Evolutionary conservation across 1,284 basidiomycete species (phyloP).

Genomic region (Naganishia sp.): DNA sequence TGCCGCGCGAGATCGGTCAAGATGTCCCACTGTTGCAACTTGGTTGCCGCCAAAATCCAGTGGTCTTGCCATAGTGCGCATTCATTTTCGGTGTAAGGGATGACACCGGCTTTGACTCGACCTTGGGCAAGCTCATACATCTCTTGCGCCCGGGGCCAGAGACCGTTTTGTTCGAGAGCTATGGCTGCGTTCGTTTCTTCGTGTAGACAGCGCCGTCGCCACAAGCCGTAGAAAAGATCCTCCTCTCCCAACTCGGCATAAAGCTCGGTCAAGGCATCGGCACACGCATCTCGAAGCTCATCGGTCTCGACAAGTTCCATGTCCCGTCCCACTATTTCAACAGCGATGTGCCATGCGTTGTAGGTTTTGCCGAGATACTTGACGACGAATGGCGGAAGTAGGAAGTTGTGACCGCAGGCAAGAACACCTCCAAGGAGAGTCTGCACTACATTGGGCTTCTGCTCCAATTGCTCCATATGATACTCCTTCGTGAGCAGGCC

Average conservation of each 20-base stretch:
- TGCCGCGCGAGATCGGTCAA: conserved; percentile 87
- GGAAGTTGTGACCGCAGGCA: conserved; percentile 80
- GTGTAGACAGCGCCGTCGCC: conserved; percentile 85
- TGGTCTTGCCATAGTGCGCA: conserved; percentile 99
- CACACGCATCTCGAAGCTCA: conserved; percentile 83
- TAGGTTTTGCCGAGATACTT: conserved; percentile 97
- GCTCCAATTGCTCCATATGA: conserved; percentile 81
- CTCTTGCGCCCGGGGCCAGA: conserved; percentile 90
- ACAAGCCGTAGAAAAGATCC: conserved; percentile 96
- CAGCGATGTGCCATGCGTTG: conserved; percentile 87
- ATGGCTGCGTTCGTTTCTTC: conserved; percentile 89
- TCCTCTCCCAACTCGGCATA: conserved; percentile 96
- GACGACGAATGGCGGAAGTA: conserved; percentile 88
- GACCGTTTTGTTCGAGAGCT: conserved; percentile 93
- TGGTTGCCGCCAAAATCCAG: conserved; percentile 94
- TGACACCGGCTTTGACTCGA: conserved; percentile 75
- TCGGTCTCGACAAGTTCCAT: conserved; percentile 72
- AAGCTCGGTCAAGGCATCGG: conserved; percentile 89
- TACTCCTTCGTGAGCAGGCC: conserved; percentile 90
- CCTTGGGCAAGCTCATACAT: conserved; percentile 90
- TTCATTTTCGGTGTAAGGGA: conserved; percentile 93
- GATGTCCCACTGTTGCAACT: conserved; percentile 97
- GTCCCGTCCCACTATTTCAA: conserved; percentile 84
- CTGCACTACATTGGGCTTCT: conserved; percentile 94
- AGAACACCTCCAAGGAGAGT: conserved; percentile 83